Percentiles rank a stretch among this genome's conserved stretches.
Evolutionary conservation across 1,284 basidiomycete genomes (phyloP).

Genomic region (Ceratobasidium sp.): DNA sequence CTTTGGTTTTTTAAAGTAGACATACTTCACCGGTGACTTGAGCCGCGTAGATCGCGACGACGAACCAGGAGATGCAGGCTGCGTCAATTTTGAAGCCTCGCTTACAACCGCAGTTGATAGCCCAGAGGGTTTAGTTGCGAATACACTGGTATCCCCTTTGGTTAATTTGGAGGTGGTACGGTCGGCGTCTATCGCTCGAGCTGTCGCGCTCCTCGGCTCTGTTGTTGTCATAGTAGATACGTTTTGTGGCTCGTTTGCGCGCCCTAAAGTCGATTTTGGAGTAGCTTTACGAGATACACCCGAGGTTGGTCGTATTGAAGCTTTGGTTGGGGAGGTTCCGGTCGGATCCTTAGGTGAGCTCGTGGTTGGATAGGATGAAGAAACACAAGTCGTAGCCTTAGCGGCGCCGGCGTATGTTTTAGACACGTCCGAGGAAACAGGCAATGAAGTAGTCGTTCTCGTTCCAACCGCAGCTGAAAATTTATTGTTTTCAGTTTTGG

Average conservation of each 20-base stretch:
- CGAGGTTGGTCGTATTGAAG: neutral
- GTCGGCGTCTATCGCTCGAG: neutral
- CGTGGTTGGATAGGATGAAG: neutral
- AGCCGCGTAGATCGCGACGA: constrained; percentile 5
- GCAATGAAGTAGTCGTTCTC: neutral
- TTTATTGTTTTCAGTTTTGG: neutral
- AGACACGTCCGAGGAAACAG: neutral
- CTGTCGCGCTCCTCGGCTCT: neutral
- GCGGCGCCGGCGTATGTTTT: neutral
- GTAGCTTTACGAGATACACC: neutral
- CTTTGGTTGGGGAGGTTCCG: too few relatives aligned
- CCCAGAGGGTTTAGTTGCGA: neutral
- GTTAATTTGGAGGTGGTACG: neutral
- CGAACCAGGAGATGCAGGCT: neutral
- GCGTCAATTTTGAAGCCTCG: neutral
- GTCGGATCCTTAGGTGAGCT: too few relatives aligned
- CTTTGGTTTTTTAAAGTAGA: neutral
- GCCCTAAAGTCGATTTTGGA: neutral
- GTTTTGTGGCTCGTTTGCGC: neutral
- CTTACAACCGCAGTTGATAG: neutral
- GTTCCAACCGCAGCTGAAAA: neutral
- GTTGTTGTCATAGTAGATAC: neutral
- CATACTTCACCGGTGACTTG: constrained; percentile 17
- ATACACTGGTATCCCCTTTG: too few relatives aligned
- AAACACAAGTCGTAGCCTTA: neutral